Conservation (phyloP, 2,329 filamentous ascomycete species). For the Pseudogymnoascus sp. region DNA sequence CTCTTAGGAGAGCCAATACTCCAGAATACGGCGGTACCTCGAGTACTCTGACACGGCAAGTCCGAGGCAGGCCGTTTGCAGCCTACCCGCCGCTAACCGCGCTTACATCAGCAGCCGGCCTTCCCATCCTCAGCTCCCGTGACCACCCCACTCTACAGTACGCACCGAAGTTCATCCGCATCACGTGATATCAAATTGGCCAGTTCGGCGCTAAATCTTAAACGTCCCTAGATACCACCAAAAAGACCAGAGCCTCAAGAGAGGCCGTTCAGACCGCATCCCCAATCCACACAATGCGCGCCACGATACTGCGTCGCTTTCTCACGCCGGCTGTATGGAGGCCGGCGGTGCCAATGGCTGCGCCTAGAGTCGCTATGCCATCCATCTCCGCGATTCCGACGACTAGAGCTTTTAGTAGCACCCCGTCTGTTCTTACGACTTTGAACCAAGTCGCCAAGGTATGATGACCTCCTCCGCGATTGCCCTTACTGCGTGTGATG, state of each 20-base stretch:
- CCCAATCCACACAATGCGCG: conserved; percentile 3
- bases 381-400: conserved; percentile 9
- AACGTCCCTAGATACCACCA: conserved; percentile 1
- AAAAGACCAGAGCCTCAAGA: conserved; percentile 5
- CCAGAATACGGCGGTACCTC: background rate
- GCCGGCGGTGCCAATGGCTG: conserved; percentile 8
- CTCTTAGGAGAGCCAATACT: background rate
- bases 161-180: background rate
- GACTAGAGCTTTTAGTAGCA: conserved; percentile 23
- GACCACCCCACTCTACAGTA: background rate
- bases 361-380: background rate
- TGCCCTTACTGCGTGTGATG: background rate
- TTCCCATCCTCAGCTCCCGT: background rate
- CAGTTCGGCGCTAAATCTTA: background rate
- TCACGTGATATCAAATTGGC: background rate
- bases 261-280: background rate
- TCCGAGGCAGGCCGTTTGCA: background rate
- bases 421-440: conserved; percentile 22
- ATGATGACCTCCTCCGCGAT: background rate
- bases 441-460: conserved; percentile 26
- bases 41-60: background rate
- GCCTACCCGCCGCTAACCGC: background rate
- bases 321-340: conserved; percentile 20
- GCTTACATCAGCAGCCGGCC: background rate
- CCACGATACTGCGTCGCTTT: conserved; percentile 18